Evolutionary conservation across 2,329 filamentous ascomycete genomes (phyloP).

Genomic region (Teratosphaeriaceae sp.): DNA sequence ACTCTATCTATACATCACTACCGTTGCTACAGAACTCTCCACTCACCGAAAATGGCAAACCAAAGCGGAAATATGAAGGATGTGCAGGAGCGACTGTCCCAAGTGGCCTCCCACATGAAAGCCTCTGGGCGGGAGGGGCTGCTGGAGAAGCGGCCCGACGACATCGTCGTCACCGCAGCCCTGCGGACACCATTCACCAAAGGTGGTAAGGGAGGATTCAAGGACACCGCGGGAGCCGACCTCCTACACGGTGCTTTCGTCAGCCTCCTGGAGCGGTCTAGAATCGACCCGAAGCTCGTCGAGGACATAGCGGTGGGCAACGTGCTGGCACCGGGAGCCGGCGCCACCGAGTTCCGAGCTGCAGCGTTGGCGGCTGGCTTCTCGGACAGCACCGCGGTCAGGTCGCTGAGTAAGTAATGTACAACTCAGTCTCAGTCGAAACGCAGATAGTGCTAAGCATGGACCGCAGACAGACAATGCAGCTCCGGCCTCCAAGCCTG

Average conservation of each 20-base stretch:
- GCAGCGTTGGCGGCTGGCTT: slow-evolving; percentile 87
- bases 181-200: slow-evolving; percentile 90
- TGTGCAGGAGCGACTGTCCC: slow-evolving; percentile 43
- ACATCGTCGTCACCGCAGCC: slow-evolving; percentile 84
- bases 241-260: slow-evolving; percentile 78
- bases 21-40: too few species aligned
- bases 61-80: slow-evolving; percentile 14
- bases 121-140: slow-evolving; percentile 39
- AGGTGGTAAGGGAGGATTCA: slow-evolving; percentile 89
- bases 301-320: slow-evolving; percentile 90
- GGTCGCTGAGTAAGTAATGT: slow-evolving; percentile 60
- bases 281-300: slow-evolving; percentile 79
- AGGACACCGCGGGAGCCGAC: slow-evolving; percentile 87
- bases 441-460: too few species aligned
- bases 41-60: slow-evolving; percentile 7
- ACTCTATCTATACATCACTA: too few species aligned
- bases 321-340: slow-evolving; percentile 86
- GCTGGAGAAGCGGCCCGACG: slow-evolving; percentile 51
- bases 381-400: slow-evolving; percentile 76
- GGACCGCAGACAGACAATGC: slow-evolving; percentile 74
- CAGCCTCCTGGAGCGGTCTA: slow-evolving; percentile 73
- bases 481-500: slow-evolving; percentile 87
- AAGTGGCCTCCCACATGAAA: slow-evolving; percentile 52
- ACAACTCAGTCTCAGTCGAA: slow-evolving; percentile 44
- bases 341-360: slow-evolving; percentile 93